These are phyloP conservation scores for Blastocrithidia nonstop DNA, from an alignment of 208 protist species.

Conservation along the genomic window DNA sequence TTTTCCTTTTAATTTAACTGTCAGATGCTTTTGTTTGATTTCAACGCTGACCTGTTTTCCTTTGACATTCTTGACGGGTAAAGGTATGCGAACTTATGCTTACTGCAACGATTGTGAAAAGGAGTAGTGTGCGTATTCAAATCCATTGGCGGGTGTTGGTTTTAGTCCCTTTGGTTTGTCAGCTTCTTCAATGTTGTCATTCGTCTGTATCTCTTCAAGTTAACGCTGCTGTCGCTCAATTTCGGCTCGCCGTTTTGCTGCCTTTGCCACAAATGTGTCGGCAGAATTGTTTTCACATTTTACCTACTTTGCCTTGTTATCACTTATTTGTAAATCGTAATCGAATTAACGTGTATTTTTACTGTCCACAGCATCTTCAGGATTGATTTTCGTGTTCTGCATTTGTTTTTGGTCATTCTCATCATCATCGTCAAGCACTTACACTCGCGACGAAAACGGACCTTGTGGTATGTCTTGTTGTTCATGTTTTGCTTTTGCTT, in stretches of 20 bases:
- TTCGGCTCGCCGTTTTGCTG: slow-evolving; percentile 31
- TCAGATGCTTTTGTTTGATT: slow-evolving; percentile 45
- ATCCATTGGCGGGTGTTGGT: slow-evolving; percentile 74
- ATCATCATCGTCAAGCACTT: slow-evolving; percentile 67
- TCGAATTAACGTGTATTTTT: too few relatives aligned
- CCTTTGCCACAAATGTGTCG: slow-evolving; percentile 28
- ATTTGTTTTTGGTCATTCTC: slow-evolving; percentile 10
- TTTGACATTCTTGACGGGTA: slow-evolving; percentile 39
- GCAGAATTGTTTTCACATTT: too few relatives aligned
- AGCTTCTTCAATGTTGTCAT: slow-evolving; percentile 16
- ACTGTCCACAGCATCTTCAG: too few relatives aligned
- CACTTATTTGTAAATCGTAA: too few relatives aligned
- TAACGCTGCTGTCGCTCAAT: slow-evolving; percentile 28
- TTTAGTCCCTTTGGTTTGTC: slow-evolving; percentile 69
- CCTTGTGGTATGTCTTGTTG: slow-evolving; percentile 4
- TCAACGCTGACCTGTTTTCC: slow-evolving; percentile 68
- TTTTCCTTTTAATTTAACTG: slow-evolving; percentile 73
- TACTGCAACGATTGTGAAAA: slow-evolving; percentile 84
- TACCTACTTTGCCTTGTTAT: too few relatives aligned
- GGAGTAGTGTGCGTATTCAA: slow-evolving; percentile 76
- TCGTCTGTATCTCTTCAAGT: slow-evolving; percentile 20
- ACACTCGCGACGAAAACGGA: slow-evolving; percentile 45
- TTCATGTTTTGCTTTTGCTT: slow-evolving; percentile 6
- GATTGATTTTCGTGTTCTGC: background rate
- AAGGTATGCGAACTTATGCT: slow-evolving; percentile 74